These are phyloP conservation scores for Zalaria obscura DNA, from an alignment of 2,329 filamentous ascomycete genomes.

Conservation along the genomic window DNA sequence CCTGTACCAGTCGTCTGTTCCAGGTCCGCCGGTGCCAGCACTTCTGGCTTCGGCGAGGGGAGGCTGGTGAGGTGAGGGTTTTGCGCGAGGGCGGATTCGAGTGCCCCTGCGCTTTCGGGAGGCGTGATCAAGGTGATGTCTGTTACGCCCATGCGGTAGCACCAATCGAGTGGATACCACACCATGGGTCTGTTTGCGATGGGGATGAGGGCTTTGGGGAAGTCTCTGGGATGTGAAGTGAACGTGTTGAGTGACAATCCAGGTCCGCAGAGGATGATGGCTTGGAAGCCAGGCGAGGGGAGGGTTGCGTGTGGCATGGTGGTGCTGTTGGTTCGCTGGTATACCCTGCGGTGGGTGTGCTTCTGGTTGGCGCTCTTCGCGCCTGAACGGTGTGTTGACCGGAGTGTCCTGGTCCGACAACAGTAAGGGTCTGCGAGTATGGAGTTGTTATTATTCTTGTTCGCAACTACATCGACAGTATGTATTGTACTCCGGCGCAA, in stretches of 20 bases:
- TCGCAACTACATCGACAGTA: too few relatives aligned
- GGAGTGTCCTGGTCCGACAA: too few relatives aligned
- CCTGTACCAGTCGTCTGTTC: slow-evolving; percentile 80
- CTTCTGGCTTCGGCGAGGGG: slow-evolving; percentile 56
- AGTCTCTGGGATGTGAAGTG: slow-evolving; percentile 64
- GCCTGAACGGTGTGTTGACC: too few relatives aligned
- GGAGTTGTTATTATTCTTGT: too few relatives aligned
- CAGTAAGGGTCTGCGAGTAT: too few relatives aligned
- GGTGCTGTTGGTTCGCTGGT: too few relatives aligned
- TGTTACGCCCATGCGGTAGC: slow-evolving; percentile 63
- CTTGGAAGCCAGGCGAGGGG: slow-evolving; percentile 65
- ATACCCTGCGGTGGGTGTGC: too few relatives aligned
- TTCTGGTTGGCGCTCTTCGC: too few relatives aligned
- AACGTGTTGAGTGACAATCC: slow-evolving; percentile 73
- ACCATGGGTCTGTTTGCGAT: slow-evolving; percentile 81
- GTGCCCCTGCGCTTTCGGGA: slow-evolving; percentile 45
- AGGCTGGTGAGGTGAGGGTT: slow-evolving; percentile 65
- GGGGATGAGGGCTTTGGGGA: slow-evolving; percentile 68
- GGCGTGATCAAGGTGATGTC: slow-evolving; percentile 44
- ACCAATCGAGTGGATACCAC: slow-evolving; percentile 79
- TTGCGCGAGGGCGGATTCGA: slow-evolving; percentile 57
- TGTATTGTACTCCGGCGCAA: too few relatives aligned
- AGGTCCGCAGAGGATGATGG: slow-evolving; percentile 69
- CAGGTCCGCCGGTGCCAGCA: slow-evolving; percentile 63
- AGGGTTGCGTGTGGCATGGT: slow-evolving; percentile 64